Evolutionary conservation across 140 eudicot species (phyloP).

Genomic region (Oenanthe javanica): DNA sequence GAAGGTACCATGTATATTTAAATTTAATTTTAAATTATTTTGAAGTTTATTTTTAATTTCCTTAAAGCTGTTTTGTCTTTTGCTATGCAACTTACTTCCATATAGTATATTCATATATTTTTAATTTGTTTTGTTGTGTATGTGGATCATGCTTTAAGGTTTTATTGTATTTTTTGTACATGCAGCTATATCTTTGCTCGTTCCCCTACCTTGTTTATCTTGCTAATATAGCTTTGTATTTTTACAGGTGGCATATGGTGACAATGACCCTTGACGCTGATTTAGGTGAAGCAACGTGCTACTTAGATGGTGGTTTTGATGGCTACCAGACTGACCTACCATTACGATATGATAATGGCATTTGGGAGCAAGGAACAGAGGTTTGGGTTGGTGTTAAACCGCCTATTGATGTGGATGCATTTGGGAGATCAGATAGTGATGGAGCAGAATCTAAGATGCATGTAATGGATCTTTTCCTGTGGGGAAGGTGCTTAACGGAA

Average conservation of each 20-base stretch:
- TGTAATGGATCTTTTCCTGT: conserved; percentile 90
- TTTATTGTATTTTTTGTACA: not conserved
- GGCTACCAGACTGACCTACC: conserved; percentile 84
- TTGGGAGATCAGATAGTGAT: conserved; percentile 97
- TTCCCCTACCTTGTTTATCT: not conserved
- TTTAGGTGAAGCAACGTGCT: conserved; percentile 93
- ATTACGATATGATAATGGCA: conserved; percentile 45
- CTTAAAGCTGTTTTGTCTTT: not conserved
- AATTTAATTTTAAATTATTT: not conserved
- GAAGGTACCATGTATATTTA: conserved; percentile 46
- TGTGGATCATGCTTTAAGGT: not conserved
- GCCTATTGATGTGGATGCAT: conserved; percentile 81
- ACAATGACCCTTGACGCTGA: conserved; percentile 92
- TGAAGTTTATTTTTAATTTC: not conserved
- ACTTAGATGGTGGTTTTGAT: conserved; percentile 88
- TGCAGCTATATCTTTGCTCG: not conserved
- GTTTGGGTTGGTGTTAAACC: conserved; percentile 93
- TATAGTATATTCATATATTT: not conserved
- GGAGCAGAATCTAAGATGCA: conserved; percentile 94
- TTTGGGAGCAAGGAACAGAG: conserved; percentile 95
- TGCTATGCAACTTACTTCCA: not conserved
- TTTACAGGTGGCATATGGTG: conserved; percentile 91
- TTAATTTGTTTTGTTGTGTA: not conserved
- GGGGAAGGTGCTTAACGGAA: conserved; percentile 95
- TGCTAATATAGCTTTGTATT: not conserved